phyloP scores from a whole-genome alignment of 2,329 filamentous ascomycete species.

The Beauveria brongniartii region DNA sequence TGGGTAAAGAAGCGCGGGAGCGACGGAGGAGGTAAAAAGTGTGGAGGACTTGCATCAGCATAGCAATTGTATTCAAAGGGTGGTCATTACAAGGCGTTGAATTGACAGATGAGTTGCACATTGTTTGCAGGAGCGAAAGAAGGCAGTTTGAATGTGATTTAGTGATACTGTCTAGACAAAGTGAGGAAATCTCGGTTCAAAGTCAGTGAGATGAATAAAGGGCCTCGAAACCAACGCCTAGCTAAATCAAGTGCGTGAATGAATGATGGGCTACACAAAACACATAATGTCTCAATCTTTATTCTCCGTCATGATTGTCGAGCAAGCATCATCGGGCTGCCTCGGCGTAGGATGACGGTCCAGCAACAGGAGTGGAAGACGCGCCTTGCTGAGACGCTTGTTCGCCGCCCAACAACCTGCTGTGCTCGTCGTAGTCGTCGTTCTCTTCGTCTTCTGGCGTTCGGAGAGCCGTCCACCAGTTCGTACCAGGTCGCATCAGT shows the following conservation, averaged over 20 bases:
- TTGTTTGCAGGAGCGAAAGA: not conserved
- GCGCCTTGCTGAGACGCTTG: not conserved
- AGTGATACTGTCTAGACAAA: not conserved
- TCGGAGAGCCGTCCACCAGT: constrained; percentile 24
- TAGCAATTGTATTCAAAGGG: not conserved
- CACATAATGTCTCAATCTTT: not conserved
- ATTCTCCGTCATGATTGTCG: not conserved
- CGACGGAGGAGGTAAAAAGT: constrained; percentile 17
- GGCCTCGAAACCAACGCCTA: not conserved
- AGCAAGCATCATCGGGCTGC: not conserved
- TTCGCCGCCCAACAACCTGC: not conserved
- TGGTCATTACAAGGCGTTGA: not conserved
- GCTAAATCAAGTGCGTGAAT: not conserved
- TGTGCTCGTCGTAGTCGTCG: not conserved
- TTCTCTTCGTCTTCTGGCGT: constrained; percentile 8
- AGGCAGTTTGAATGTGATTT: not conserved
- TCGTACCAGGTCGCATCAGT: constrained; percentile 21
- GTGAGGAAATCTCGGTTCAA: not conserved
- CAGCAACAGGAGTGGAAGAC: not conserved
- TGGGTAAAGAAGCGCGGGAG: constrained; percentile 51
- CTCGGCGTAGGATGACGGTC: constrained; percentile 1
- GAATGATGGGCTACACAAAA: not conserved
- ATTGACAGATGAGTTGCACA: not conserved
- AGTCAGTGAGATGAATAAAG: not conserved
- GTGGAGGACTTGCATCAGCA: not conserved